Evolutionary conservation across 305 asterid genomes (phyloP).

Genomic region (Fraxinus ornus): DNA sequence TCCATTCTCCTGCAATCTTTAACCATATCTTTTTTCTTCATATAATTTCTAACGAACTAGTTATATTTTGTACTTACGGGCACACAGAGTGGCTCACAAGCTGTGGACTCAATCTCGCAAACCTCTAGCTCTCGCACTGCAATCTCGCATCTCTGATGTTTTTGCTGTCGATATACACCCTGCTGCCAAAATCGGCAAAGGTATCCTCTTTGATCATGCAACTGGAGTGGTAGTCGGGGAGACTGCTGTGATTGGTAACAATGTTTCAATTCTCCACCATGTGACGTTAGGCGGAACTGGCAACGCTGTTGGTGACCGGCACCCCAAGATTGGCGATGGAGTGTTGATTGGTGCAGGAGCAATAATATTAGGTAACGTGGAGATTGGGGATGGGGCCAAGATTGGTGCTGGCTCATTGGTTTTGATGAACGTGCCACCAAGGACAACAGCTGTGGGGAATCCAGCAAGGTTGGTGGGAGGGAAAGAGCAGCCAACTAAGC

Average conservation of each 20-base stretch:
- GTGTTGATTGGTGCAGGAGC: slow-evolving; percentile 78
- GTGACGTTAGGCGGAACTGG: slow-evolving; percentile 77
- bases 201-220: slow-evolving; percentile 75
- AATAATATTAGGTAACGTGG: slow-evolving; percentile 59
- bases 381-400: slow-evolving; percentile 70
- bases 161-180: slow-evolving; percentile 77
- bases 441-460: slow-evolving; percentile 75
- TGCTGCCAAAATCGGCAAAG: slow-evolving; percentile 65
- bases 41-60: neutral
- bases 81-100: slow-evolving; percentile 70
- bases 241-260: slow-evolving; percentile 74
- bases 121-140: slow-evolving; percentile 72
- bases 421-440: slow-evolving; percentile 62
- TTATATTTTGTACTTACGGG: slow-evolving; percentile 34
- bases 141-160: slow-evolving; percentile 72
- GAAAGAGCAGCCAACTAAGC: slow-evolving; percentile 55
- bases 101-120: slow-evolving; percentile 69
- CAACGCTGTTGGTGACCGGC: slow-evolving; percentile 61
- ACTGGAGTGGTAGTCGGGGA: slow-evolving; percentile 77
- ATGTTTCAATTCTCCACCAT: slow-evolving; percentile 75
- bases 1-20: neutral
- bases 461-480: slow-evolving; percentile 76
- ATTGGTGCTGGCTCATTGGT: slow-evolving; percentile 74
- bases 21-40: neutral
- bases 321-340: slow-evolving; percentile 78